Percentiles rank a stretch among this genome's conserved stretches.
Evolutionary conservation across 441 rosid genomes (phyloP).

Genomic region (Pelargonium australe): DNA sequence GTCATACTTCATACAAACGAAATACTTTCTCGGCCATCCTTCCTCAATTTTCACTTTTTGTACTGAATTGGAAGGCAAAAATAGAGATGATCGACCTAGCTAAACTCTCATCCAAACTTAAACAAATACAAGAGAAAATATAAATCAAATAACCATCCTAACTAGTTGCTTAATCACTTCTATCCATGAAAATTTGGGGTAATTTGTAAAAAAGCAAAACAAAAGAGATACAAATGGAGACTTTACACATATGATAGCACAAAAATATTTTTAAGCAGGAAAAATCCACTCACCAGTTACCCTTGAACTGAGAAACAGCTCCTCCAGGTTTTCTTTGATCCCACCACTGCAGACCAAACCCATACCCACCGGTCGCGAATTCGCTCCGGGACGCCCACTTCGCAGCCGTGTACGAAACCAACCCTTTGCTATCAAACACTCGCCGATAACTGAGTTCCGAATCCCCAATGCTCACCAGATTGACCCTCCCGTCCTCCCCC

Average conservation of each 20-base stretch:
- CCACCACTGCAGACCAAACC: conserved; percentile 85
- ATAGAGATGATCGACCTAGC: too few species aligned
- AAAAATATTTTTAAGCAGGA: background rate
- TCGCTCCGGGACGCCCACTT: conserved; percentile 81
- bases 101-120: background rate
- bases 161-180: background rate
- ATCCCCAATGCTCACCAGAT: conserved; percentile 50
- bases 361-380: conserved; percentile 81
- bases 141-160: background rate
- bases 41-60: background rate
- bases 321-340: conserved; percentile 67
- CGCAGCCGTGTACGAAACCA: conserved; percentile 65
- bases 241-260: too few species aligned
- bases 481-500: conserved; percentile 88
- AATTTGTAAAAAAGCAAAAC: too few species aligned
- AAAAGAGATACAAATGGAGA: too few species aligned
- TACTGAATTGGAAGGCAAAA: too few species aligned
- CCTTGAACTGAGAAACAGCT: conserved; percentile 67
- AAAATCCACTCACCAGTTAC: conserved; percentile 50
- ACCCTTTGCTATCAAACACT: conserved; percentile 64
- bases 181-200: too few species aligned
- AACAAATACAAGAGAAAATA: background rate
- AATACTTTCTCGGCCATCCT: background rate
- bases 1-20: background rate
- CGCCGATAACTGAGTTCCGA: conserved; percentile 31